phyloP scores from a whole-genome alignment of 192 early-diverging fungal species.

The Coemansia sp. region DNA sequence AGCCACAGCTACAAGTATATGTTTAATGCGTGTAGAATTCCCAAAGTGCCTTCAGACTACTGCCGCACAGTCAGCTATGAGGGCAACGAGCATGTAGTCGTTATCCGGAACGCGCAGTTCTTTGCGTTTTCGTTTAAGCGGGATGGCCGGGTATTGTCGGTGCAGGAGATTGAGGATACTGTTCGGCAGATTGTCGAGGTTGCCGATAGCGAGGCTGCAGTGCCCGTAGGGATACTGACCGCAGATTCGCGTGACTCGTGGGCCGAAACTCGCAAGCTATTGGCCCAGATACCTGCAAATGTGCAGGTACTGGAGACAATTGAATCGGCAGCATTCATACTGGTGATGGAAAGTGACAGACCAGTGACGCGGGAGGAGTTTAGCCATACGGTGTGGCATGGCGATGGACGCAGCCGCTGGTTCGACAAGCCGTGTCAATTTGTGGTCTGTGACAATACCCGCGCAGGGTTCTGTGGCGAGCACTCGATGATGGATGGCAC shows the following conservation, averaged over 20 bases:
- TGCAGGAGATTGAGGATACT: constrained; percentile 76
- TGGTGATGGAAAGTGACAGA: constrained; percentile 82
- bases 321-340: constrained; percentile 83
- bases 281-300: constrained; percentile 66
- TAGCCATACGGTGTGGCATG: constrained; percentile 88
- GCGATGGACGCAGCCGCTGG: constrained; percentile 92
- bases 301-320: constrained; percentile 75
- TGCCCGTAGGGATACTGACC: constrained; percentile 84
- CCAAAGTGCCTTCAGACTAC: constrained; percentile 80
- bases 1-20: constrained; percentile 91
- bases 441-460: constrained; percentile 92
- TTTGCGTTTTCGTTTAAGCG: constrained; percentile 70
- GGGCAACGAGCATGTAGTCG: constrained; percentile 75
- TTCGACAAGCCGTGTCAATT: constrained; percentile 97
- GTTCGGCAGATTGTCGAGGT: constrained; percentile 62
- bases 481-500: constrained; percentile 96
- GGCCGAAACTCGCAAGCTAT: constrained; percentile 70
- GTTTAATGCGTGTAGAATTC: constrained; percentile 96
- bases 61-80: constrained; percentile 66
- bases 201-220: constrained; percentile 64
- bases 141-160: constrained; percentile 57
- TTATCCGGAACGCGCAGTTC: constrained; percentile 87
- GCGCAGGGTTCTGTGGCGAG: constrained; percentile 94
- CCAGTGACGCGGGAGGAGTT: constrained; percentile 91
- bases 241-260: constrained; percentile 90